Conservation (phyloP, 176 grass and related monocot genomes). For the Echinochloa phyllopogon region DNA sequence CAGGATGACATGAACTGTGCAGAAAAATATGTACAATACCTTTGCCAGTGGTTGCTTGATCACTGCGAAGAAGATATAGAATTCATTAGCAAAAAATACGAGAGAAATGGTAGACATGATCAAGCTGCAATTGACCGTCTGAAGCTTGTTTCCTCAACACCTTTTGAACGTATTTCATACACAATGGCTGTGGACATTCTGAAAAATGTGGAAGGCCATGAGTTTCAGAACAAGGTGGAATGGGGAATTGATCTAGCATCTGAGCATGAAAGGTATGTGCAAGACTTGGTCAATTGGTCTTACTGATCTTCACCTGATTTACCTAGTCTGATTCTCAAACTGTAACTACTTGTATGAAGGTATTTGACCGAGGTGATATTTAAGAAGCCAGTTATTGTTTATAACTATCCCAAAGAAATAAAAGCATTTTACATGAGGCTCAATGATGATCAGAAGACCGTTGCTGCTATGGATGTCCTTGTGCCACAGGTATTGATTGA, state of each 20-base stretch:
- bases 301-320: neutral
- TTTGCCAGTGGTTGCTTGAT: constrained; percentile 91
- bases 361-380: constrained; percentile 97
- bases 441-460: constrained; percentile 89
- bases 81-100: constrained; percentile 52
- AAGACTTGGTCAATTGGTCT: neutral
- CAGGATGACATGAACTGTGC: constrained; percentile 97
- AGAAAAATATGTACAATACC: constrained; percentile 82
- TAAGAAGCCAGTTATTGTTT: constrained; percentile 97
- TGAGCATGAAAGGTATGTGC: constrained; percentile 85
- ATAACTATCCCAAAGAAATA: constrained; percentile 95
- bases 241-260: constrained; percentile 98
- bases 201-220: constrained; percentile 50
- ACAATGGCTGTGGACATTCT: constrained; percentile 79
- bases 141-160: constrained; percentile 76
- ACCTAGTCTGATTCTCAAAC: neutral
- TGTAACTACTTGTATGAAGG: constrained; percentile 33
- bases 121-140: constrained; percentile 77
- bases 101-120: constrained; percentile 50
- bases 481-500: constrained; percentile 46
- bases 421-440: constrained; percentile 98
- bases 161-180: constrained; percentile 79
- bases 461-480: constrained; percentile 99
- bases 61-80: constrained; percentile 84
- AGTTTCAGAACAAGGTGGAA: constrained; percentile 86